A percentile compares a stretch with the other conserved stretches of the same genome.
phyloP scores from a whole-genome alignment of 306 rosid genomes.

The Hippophae gyantsensis region DNA sequence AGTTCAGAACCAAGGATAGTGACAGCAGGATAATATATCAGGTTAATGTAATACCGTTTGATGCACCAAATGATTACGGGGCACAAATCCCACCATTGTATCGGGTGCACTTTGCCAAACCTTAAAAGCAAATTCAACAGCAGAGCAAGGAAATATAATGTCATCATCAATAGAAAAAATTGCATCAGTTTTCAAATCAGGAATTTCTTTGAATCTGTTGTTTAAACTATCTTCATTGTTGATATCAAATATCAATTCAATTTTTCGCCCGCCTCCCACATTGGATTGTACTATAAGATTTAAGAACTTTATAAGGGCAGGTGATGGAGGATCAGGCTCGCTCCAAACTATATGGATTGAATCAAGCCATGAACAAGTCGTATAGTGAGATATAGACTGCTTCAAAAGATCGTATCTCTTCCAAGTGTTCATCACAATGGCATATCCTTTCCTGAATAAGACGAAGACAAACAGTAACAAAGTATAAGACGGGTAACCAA shows the following conservation, averaged over 20 bases:
- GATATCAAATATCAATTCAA: conserved; percentile 63
- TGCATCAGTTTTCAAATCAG: conserved; percentile 63
- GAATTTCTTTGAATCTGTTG: conserved; percentile 79
- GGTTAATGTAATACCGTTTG: conserved; percentile 38
- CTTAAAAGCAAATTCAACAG: conserved; percentile 78
- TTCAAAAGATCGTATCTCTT: conserved; percentile 88
- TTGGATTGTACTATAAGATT: conserved; percentile 33
- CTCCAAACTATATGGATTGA: conserved; percentile 89
- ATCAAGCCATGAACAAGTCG: conserved; percentile 63
- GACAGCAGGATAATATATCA: not conserved
- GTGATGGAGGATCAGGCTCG: conserved; percentile 73
- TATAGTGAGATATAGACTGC: conserved; percentile 80
- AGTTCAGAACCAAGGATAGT: not conserved
- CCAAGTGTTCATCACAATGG: conserved; percentile 95
- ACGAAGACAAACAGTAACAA: conserved; percentile 6
- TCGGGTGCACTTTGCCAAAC: conserved; percentile 94
- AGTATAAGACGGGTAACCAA: not conserved
- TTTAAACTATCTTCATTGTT: conserved; percentile 81
- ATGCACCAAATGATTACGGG: conserved; percentile 79
- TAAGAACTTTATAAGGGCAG: conserved; percentile 34
- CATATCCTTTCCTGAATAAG: conserved; percentile 61
- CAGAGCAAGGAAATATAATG: conserved; percentile 79
- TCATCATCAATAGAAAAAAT: conserved; percentile 89
- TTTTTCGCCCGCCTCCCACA: conserved; percentile 30
- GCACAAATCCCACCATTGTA: conserved; percentile 96